Evolutionary conservation across 2,329 filamentous ascomycete species (phyloP).

Genomic region (Basipetospora sp.): DNA sequence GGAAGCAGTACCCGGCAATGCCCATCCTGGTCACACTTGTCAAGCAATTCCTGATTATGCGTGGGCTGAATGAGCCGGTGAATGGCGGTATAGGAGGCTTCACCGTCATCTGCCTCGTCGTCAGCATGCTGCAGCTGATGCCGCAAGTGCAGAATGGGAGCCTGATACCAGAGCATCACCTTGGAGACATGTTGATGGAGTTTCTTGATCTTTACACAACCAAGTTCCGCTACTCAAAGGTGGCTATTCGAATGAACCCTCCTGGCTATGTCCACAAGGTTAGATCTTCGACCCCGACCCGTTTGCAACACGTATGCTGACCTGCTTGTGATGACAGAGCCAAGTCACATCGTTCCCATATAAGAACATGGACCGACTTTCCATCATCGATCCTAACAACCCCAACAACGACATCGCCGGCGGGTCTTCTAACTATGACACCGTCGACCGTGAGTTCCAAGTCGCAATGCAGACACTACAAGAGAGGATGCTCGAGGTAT

Average conservation of each 20-base stretch:
- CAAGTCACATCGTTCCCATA: conserved; percentile 34
- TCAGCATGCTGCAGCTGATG: conserved; percentile 72
- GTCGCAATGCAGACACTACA: conserved; percentile 45
- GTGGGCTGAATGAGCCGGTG: conserved; percentile 79
- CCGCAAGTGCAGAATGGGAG: conserved; percentile 51
- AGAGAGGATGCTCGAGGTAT: conserved; percentile 40
- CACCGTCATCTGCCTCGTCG: conserved; percentile 82
- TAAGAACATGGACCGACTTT: conserved; percentile 52
- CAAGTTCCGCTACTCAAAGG: conserved; percentile 52
- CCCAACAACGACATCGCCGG: conserved; percentile 76
- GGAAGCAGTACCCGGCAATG: conserved; percentile 65
- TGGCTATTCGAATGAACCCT: conserved; percentile 62
- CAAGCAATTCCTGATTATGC: conserved; percentile 85
- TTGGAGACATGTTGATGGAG: conserved; percentile 69
- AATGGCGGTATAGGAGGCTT: conserved; percentile 88
- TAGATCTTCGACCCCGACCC: conserved; percentile 11
- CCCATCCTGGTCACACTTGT: conserved; percentile 71
- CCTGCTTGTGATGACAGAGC: conserved; percentile 18
- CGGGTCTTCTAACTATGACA: conserved; percentile 55
- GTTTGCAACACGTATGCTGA: conserved; percentile 1
- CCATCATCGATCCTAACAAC: conserved; percentile 86
- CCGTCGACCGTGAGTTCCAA: conserved; percentile 56
- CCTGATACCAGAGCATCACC: conserved; percentile 47
- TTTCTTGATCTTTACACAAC: conserved; percentile 87
- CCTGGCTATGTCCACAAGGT: conserved; percentile 69